Conservation (phyloP, 805 yeast species). For the Diddensiella santjacobensis region DNA sequence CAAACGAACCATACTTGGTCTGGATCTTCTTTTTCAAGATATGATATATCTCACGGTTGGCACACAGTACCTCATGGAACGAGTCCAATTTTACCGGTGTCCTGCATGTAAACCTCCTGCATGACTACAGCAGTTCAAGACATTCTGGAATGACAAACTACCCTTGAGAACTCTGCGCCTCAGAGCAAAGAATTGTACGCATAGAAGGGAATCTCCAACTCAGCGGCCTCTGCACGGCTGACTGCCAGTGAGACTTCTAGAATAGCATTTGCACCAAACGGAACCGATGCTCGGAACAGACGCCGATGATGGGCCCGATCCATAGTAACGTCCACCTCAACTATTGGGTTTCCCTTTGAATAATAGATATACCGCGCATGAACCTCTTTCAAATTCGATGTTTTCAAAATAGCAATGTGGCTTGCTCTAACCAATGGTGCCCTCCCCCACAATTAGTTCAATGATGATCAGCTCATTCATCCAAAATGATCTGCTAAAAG, state of each 20-base stretch:
- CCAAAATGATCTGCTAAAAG: too few species aligned
- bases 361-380: constrained; percentile 97
- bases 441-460: too few species aligned
- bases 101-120: constrained; percentile 99
- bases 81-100: constrained; percentile 92
- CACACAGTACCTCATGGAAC: constrained; percentile 93
- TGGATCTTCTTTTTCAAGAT: constrained; percentile 86
- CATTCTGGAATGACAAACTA: constrained; percentile 96
- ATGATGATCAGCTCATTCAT: too few species aligned
- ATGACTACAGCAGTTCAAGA: constrained; percentile 98
- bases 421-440: too few species aligned
- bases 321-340: constrained; percentile 94
- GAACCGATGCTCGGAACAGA: constrained; percentile 71
- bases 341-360: constrained; percentile 97
- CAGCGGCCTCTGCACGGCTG: constrained; percentile 98
- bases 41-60: constrained; percentile 98
- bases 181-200: constrained; percentile 81
- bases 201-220: constrained; percentile 89
- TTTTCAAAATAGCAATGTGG: too few species aligned
- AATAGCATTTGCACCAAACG: constrained; percentile 98
- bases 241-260: constrained; percentile 96
- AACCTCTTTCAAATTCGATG: constrained; percentile 57
- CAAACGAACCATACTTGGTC: constrained; percentile 94
- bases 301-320: constrained; percentile 95
- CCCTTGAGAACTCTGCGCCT: constrained; percentile 75